Evolutionary conservation across 2,329 filamentous ascomycete species (phyloP).

Genomic region (Cercospora zeina): DNA sequence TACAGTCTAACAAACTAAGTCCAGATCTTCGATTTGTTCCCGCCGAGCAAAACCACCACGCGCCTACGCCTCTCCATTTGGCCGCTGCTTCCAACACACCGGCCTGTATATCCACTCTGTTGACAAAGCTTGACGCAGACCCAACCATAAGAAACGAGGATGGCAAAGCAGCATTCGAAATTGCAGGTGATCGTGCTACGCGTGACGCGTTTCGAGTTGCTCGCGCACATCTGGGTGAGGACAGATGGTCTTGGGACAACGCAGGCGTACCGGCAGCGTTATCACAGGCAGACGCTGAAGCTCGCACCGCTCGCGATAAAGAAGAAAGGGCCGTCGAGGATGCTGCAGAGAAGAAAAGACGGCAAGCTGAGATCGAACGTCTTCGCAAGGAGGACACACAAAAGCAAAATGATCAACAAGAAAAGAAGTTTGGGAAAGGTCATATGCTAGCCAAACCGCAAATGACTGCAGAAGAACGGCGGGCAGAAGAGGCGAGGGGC

Average conservation of each 20-base stretch:
- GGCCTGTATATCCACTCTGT: constrained; percentile 72
- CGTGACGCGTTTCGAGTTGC: constrained; percentile 90
- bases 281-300: constrained; percentile 68
- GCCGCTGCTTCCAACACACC: constrained; percentile 79
- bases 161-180: constrained; percentile 81
- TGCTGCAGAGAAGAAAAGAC: constrained; percentile 58
- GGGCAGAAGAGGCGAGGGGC: constrained; percentile 80
- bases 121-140: constrained; percentile 72
- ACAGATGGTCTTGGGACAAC: constrained; percentile 73
- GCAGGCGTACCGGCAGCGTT: constrained; percentile 72
- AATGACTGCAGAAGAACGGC: constrained; percentile 76
- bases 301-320: constrained; percentile 68
- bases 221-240: constrained; percentile 76
- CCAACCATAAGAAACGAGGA: constrained; percentile 71
- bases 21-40: constrained; percentile 76
- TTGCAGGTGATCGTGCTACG: constrained; percentile 80
- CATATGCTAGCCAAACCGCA: constrained; percentile 54
- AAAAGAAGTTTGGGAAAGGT: constrained; percentile 54
- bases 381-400: constrained; percentile 66
- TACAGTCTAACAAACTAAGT: constrained; percentile 71
- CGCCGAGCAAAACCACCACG: constrained; percentile 69
- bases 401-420: constrained; percentile 52
- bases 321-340: constrained; percentile 68
- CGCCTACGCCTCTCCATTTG: constrained; percentile 80
- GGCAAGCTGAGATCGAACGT: constrained; percentile 72